These are phyloP conservation scores for Fusarium udum DNA, from an alignment of 2,329 filamentous ascomycete genomes.

Conservation along the genomic window DNA sequence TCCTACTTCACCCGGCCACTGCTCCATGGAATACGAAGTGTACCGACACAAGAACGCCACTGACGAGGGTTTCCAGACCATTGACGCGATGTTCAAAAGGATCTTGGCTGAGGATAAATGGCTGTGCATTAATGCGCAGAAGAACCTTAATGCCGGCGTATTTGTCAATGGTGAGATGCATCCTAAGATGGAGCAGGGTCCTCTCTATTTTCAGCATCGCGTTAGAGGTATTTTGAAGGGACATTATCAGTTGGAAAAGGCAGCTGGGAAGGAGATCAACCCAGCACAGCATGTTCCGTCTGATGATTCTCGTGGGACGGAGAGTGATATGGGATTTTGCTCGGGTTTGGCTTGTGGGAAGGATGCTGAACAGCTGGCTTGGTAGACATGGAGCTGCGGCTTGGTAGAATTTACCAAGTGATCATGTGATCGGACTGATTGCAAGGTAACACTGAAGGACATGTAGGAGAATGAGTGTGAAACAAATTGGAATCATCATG, in stretches of 20 bases:
- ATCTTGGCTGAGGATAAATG: conserved; percentile 12
- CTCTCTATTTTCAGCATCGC: conserved; percentile 6
- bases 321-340: background rate
- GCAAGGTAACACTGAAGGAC: no score
- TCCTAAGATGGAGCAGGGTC: background rate
- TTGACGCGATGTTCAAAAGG: conserved; percentile 3
- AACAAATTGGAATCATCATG: background rate
- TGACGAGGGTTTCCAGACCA: background rate
- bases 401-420: no score
- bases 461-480: accelerated
- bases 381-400: background rate
- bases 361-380: background rate
- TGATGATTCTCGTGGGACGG: background rate
- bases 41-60: conserved; percentile 20
- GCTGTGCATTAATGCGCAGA: conserved; percentile 7
- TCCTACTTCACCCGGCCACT: background rate
- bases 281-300: conserved; percentile 20
- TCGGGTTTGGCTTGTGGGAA: background rate
- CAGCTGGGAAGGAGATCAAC: background rate
- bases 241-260: background rate
- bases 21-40: conserved; percentile 18
- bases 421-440: no score
- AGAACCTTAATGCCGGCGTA: background rate
- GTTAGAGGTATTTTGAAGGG: background rate
- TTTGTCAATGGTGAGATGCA: background rate